Percentiles rank a stretch among this genome's conserved stretches.
These are phyloP conservation scores for Aquilaria malaccensis DNA, from an alignment of 345 rosid genomes.

Conservation along the genomic window DNA sequence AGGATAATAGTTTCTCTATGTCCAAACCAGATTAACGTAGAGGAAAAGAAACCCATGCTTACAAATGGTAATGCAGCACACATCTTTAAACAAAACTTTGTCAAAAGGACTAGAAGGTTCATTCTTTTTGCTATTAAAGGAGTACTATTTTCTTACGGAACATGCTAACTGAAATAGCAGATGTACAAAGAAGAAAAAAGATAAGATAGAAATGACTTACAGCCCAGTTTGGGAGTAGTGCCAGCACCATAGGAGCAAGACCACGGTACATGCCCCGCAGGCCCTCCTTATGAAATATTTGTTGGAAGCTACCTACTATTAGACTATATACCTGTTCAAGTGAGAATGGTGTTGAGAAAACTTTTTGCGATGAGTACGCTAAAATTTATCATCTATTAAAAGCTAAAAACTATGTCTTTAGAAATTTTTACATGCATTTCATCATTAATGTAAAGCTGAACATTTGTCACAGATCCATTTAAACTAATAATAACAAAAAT, in stretches of 20 bases:
- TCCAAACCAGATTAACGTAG: no score
- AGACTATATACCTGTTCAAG: conserved; percentile 51
- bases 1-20: no score
- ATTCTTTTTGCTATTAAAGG: not conserved
- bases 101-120: not conserved
- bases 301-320: conserved; percentile 71
- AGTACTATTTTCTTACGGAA: no score
- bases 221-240: conserved; percentile 90
- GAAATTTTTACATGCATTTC: no score
- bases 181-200: not conserved
- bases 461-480: no score
- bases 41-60: no score
- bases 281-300: conserved; percentile 66
- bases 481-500: no score
- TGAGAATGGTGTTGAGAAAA: not conserved
- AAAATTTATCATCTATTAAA: no score
- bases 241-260: conserved; percentile 67
- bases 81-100: not conserved
- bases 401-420: no score
- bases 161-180: no score
- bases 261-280: conserved; percentile 79
- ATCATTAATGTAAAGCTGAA: no score
- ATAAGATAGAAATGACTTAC: conserved; percentile 24
- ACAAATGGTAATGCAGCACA: not conserved
- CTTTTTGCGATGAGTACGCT: no score